phyloP scores from a whole-genome alignment of 176 grass and related monocot genomes.

The Pontederia paniculata region DNA sequence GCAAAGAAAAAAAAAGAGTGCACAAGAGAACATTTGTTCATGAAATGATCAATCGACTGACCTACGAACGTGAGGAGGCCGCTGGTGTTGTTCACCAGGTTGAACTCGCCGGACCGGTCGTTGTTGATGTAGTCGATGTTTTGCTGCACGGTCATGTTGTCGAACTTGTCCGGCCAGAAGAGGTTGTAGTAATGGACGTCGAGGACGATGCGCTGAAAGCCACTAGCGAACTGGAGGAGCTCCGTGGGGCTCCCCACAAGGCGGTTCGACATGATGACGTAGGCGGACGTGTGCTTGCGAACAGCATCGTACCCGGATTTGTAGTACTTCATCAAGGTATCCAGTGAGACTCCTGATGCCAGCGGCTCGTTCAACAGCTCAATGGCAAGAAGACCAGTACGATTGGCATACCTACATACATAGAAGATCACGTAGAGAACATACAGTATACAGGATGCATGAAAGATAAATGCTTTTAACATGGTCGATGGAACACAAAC shows the following conservation, averaged over 20 bases:
- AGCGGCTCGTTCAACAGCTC: slow-evolving; percentile 62
- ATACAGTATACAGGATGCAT: too few relatives aligned
- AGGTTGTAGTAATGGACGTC: slow-evolving; percentile 56
- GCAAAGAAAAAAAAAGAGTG: too few relatives aligned
- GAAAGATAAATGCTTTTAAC: too few relatives aligned
- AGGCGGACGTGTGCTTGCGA: slow-evolving; percentile 37
- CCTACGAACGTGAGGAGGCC: slow-evolving; percentile 45
- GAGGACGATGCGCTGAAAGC: slow-evolving; percentile 20
- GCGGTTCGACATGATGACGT: slow-evolving; percentile 59
- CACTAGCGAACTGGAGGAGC: slow-evolving; percentile 29
- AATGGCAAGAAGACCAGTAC: slow-evolving; percentile 36
- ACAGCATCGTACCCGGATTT: slow-evolving; percentile 41
- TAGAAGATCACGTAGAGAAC: too few relatives aligned
- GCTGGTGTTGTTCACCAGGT: slow-evolving; percentile 5
- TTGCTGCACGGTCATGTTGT: slow-evolving; percentile 28
- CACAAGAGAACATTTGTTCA: background rate
- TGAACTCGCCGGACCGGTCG: slow-evolving; percentile 13
- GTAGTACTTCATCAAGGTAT: slow-evolving; percentile 47
- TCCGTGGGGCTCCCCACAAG: slow-evolving; percentile 19
- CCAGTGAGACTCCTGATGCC: slow-evolving; percentile 26
- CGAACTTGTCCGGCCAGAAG: slow-evolving; percentile 16
- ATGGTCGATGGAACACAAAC: slow-evolving; percentile 1
- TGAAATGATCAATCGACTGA: background rate
- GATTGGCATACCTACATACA: slow-evolving; percentile 29
- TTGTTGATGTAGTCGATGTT: slow-evolving; percentile 40